A percentile compares a stretch with the other conserved stretches of the same genome.
Evolutionary conservation across 768 basidiomycete genomes (phyloP).

Genomic region (Clathrus columnatus): DNA sequence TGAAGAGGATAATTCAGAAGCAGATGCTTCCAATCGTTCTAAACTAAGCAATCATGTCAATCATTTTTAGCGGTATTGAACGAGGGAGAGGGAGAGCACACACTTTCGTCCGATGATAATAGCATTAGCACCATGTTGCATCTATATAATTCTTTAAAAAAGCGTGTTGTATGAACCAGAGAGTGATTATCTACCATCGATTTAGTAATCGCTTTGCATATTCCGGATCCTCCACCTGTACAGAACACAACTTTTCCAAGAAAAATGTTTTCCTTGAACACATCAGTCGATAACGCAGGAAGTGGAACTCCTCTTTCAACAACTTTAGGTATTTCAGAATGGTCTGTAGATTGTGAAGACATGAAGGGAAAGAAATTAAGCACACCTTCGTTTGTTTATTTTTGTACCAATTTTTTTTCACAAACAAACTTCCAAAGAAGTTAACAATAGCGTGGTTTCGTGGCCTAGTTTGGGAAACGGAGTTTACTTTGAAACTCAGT

Average conservation of each 20-base stretch:
- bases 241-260: conserved; percentile 87
- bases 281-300: conserved; percentile 33
- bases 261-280: conserved; percentile 79
- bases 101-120: conserved; percentile 84
- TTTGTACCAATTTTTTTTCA: too few relatives aligned
- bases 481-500: not conserved
- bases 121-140: conserved; percentile 76
- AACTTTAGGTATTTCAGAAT: not conserved
- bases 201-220: conserved; percentile 83
- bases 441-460: not conserved
- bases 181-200: conserved; percentile 49
- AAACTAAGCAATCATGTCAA: conserved; percentile 34
- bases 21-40: conserved; percentile 60
- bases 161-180: not conserved
- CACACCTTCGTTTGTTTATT: too few relatives aligned
- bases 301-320: not conserved
- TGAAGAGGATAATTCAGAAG: conserved; percentile 56
- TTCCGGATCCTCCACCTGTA: conserved; percentile 89
- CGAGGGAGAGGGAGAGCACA: conserved; percentile 22
- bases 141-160: conserved; percentile 34
- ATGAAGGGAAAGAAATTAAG: not conserved
- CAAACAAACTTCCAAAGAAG: not conserved
- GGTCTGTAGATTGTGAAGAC: not conserved
- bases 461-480: not conserved
- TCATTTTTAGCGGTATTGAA: not conserved